Evolutionary conservation across 805 yeast species (phyloP).

Genomic region (Saturnispora sanitii): DNA sequence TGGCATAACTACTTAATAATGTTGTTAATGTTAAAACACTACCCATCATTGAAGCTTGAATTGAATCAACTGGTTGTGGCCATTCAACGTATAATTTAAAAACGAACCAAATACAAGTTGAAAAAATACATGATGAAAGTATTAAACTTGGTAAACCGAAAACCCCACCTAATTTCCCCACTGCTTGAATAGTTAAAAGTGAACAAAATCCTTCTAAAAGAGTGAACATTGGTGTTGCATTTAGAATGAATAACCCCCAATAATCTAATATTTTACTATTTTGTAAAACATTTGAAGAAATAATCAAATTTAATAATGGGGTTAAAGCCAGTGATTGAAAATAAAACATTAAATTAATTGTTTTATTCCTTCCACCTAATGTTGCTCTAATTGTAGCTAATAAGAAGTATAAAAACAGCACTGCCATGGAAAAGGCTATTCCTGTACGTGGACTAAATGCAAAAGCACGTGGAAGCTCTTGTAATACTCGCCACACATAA

Average conservation of each 20-base stretch:
- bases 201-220: conserved; percentile 90
- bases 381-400: conserved; percentile 57
- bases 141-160: conserved; percentile 49
- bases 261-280: conserved; percentile 17
- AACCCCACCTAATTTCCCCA: conserved; percentile 70
- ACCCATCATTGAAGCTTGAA: conserved; percentile 78
- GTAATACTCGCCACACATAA: conserved; percentile 57
- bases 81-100: conserved; percentile 68
- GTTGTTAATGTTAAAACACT: conserved; percentile 69
- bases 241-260: conserved; percentile 65
- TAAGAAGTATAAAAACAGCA: conserved; percentile 58
- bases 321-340: conserved; percentile 35
- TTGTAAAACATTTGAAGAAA: not conserved
- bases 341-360: conserved; percentile 46
- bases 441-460: conserved; percentile 95
- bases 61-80: conserved; percentile 54
- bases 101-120: conserved; percentile 68
- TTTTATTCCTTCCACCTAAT: not conserved
- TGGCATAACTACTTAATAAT: conserved; percentile 73
- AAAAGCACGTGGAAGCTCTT: conserved; percentile 87
- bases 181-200: conserved; percentile 80
- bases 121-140: conserved; percentile 62
- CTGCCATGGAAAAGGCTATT: conserved; percentile 66
- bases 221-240: conserved; percentile 85
- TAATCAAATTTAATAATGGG: not conserved